These are phyloP conservation scores for Salvia splendens DNA, from an alignment of 257 asterid genomes.

Conservation along the genomic window DNA sequence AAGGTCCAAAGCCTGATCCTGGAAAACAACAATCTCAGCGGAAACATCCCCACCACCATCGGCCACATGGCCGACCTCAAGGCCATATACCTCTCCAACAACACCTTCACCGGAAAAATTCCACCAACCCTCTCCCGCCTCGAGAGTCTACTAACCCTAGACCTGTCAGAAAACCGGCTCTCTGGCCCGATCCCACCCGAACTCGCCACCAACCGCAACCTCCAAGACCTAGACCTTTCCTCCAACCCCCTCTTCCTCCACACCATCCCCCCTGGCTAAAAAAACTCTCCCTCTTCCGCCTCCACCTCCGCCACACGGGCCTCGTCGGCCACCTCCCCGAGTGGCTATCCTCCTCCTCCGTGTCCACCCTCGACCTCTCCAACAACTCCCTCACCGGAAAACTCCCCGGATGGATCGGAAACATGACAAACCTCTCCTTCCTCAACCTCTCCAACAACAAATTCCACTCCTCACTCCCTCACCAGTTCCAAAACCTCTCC, in stretches of 20 bases:
- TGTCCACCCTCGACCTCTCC: conserved; percentile 62
- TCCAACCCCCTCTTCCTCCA: conserved; percentile 53
- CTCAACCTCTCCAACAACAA: conserved; percentile 62
- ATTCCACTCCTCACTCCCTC: conserved; percentile 52
- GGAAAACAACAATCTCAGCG: conserved; percentile 57
- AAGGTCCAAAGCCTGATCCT: conserved; percentile 41
- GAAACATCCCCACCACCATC: conserved; percentile 53
- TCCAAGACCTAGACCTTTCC: conserved; percentile 55
- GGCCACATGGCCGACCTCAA: conserved; percentile 51
- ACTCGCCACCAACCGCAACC: conserved; percentile 36
- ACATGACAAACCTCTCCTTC: conserved; percentile 51
- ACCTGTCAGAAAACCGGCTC: conserved; percentile 57
- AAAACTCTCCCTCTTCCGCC: conserved; percentile 40
- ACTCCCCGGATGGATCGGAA: conserved; percentile 65
- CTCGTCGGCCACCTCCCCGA: conserved; percentile 50
- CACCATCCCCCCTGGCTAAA: conserved; percentile 53
- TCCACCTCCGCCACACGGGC: conserved; percentile 54
- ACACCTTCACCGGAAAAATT: conserved; percentile 51
- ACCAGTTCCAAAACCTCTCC: conserved; percentile 48
- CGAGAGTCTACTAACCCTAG: conserved; percentile 40
- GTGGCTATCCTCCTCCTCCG: conserved; percentile 53
- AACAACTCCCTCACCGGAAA: conserved; percentile 54
- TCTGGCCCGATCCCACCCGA: conserved; percentile 47
- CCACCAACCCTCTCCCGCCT: conserved; percentile 58
- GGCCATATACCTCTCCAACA: conserved; percentile 52